A percentile compares a stretch with the other conserved stretches of the same genome.
Conservation (phyloP, 345 rosid species). For the Melastoma malabathricum region DNA sequence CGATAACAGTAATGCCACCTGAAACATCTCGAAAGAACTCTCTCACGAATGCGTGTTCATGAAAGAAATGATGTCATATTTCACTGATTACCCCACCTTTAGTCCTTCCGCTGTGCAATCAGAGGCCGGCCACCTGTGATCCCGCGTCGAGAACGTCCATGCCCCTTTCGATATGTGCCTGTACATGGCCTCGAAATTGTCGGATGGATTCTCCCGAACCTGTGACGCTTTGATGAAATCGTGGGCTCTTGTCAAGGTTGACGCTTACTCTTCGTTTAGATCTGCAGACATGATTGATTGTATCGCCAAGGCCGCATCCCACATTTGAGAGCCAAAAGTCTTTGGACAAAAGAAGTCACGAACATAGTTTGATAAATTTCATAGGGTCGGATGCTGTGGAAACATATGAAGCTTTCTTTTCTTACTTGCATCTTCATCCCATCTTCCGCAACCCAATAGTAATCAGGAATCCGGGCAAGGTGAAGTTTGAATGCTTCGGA, state of each 20-base stretch:
- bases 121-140: constrained; percentile 69
- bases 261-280: constrained; percentile 20
- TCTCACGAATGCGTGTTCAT: background rate
- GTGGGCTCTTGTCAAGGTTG: constrained; percentile 45
- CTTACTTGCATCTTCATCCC: constrained; percentile 50
- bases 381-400: background rate
- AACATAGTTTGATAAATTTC: no score
- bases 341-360: constrained; percentile 6
- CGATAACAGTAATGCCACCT: constrained; percentile 26
- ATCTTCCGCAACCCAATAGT: constrained; percentile 64
- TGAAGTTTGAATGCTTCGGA: constrained; percentile 44
- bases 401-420: background rate
- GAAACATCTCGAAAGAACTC: background rate
- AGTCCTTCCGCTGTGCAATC: constrained; percentile 62
- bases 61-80: background rate
- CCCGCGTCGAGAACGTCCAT: constrained; percentile 53
- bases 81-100: constrained; percentile 20
- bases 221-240: constrained; percentile 47
- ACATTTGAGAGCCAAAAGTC: constrained; percentile 49
- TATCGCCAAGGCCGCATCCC: constrained; percentile 52
- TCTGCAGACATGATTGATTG: constrained; percentile 44
- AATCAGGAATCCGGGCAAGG: constrained; percentile 52
- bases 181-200: constrained; percentile 44
- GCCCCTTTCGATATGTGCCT: constrained; percentile 53
- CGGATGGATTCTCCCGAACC: constrained; percentile 47